Conservation (phyloP, 768 basidiomycete genomes). For the Lyophyllum decastes region DNA sequence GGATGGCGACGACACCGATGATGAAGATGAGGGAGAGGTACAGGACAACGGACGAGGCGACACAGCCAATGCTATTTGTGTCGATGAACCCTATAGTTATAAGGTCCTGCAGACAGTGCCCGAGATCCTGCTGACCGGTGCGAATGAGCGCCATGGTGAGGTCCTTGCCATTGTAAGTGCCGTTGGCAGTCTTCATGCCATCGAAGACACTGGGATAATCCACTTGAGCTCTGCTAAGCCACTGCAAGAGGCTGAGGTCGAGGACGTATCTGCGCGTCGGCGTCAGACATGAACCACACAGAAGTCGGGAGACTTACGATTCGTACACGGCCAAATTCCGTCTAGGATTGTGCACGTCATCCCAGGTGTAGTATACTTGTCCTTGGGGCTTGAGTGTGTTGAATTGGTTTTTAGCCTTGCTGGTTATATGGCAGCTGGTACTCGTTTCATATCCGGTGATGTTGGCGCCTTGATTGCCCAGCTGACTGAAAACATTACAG, state of each 20-base stretch:
- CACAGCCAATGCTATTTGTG: constrained; percentile 91
- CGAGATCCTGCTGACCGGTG: constrained; percentile 64
- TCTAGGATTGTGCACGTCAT: constrained; percentile 64
- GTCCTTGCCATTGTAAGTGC: constrained; percentile 80
- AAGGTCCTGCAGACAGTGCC: constrained; percentile 84
- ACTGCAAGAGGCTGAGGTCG: constrained; percentile 81
- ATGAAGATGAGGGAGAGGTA: constrained; percentile 97
- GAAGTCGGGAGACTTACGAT: constrained; percentile 57
- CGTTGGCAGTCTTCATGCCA: constrained; percentile 65
- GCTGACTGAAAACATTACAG: constrained; percentile 87
- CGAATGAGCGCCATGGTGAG: constrained; percentile 86
- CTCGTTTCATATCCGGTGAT: constrained; percentile 62
- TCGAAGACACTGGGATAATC: constrained; percentile 85
- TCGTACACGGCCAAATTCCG: constrained; percentile 94
- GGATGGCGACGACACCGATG: constrained; percentile 92
- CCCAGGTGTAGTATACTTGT: constrained; percentile 94
- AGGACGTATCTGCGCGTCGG: constrained; percentile 67
- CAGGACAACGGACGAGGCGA: constrained; percentile 92
- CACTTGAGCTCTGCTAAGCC: constrained; percentile 82
- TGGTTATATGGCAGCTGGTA: constrained; percentile 73
- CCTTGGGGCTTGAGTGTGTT: constrained; percentile 58
- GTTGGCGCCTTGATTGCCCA: constrained; percentile 62
- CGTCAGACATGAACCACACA: background rate
- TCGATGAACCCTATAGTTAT: constrained; percentile 92
- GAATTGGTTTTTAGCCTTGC: constrained; percentile 54